Base-by-base conservation (phyloP, 129 eudicot genomes). In the Silybum marianum region DNA sequence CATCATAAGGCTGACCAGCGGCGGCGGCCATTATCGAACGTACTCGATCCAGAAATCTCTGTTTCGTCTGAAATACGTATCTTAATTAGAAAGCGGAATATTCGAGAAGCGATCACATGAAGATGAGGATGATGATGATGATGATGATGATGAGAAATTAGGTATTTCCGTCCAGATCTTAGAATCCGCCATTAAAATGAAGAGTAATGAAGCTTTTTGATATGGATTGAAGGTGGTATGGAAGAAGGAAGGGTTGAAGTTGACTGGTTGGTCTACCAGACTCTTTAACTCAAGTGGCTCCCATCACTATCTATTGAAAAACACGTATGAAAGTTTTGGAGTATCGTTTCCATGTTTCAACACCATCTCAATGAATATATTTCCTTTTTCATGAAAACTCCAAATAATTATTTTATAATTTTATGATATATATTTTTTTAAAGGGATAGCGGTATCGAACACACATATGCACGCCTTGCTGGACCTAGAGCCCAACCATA, bases 261-360 rank as follows among this genome's bases (percentile, higher is more conserved):
- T 84, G 84, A 84, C 81, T 79, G 87, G 87, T 84, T 79, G 87
- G 84, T 84, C 46, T 68, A 84, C 84, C 84, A 54, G 72, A 75
- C 81, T 46, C n/a, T 44, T 38, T 51, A 60, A 46, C 22, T 58
- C 23, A n/a, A 58, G 9, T 18, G 23, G 23, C 66, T 58, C 65
- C 65, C 65, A 54, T 54, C 66, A n/a, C 23, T 58, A 16, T 7
- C 42, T 1, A n/a, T 58, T 58, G 66, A 58, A 58, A 6, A 58
- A n/a, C 24, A n/a, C 6, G 7, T 58, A 7, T 7, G 24, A 58
- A 58, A 58, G 66, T 1, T n/a, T 18, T 77, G 72, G 66, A 58
- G 66, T 58, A 58, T 58, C 0, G 66, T 1, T 18, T 58, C 66
- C 66, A 58, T 24, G 4, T 26, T 76, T 39, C 36, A 24, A 48